Conservation (phyloP, 306 rosid genomes). For the Ceratonia siliqua region DNA sequence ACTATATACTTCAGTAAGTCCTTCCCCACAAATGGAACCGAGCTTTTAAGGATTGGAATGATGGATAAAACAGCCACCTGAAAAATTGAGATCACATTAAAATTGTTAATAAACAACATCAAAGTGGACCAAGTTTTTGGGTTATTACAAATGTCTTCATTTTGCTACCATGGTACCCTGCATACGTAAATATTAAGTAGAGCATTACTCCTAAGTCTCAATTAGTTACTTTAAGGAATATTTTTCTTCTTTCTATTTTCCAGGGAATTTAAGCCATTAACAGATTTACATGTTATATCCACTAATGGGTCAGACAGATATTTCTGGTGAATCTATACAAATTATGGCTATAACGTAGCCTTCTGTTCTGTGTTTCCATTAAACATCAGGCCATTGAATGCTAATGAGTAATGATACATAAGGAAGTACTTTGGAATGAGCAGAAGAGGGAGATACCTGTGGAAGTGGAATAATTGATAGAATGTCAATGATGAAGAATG, state of each 20-base stretch:
- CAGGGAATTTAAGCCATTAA: not conserved
- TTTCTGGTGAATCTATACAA: not conserved
- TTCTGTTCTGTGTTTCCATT: not conserved
- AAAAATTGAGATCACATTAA: conserved; percentile 16
- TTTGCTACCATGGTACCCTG: not conserved
- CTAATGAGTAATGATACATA: not conserved
- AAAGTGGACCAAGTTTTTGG: not conserved
- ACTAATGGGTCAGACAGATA: not conserved
- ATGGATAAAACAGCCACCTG: conserved; percentile 56
- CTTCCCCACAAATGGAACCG: conserved; percentile 44
- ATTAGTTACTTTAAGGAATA: not conserved
- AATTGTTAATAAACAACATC: conserved; percentile 26
- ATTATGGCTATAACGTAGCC: not conserved
- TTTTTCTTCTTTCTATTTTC: not conserved
- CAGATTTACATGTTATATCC: not conserved
- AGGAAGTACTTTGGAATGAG: not conserved
- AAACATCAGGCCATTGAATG: no score
- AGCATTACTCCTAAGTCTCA: not conserved
- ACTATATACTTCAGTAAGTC: conserved; percentile 50
- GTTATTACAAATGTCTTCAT: not conserved
- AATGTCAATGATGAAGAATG: conserved; percentile 75
- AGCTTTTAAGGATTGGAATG: conserved; percentile 13
- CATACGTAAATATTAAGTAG: not conserved
- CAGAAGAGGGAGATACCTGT: conserved; percentile 56
- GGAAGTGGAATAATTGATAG: conserved; percentile 85